Evolutionary conservation across 495 filamentous ascomycete species (phyloP), one percentile per base, ranked within the genome.

Genomic region (Penicillium goetzii): DNA sequence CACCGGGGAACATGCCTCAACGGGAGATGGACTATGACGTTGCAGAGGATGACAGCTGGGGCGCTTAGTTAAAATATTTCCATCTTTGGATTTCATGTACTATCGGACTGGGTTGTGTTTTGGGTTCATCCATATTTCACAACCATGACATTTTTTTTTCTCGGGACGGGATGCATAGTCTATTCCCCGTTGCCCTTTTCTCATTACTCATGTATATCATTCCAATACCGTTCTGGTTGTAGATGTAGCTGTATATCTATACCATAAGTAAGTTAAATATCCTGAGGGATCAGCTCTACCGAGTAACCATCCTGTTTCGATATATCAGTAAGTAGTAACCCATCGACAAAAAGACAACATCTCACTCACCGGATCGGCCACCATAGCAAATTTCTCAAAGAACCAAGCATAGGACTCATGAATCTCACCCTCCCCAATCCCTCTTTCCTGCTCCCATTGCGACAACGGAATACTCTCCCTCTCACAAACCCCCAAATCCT

Each of bases 41-140:
- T 68, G 82, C 82, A 0, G 82, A 84, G 72, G 82, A 84, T 59
- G 82, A 85, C 63, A 72, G 68, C 38, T 82, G 82, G 79, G 75
- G 72, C 0, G 66, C 57, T 23, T 53, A 69, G 60, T 70, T 52
- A 47, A 55, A 36, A 55, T 33, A 2, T 52, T 58, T 15, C 19
- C 2, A 40, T 38, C 23, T 21, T 52, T 55, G 33, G 30, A 38
- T 43, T 25, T 50, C 43, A 57, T 68, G 65, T 70, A 62, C 59
- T 32, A 58, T 60, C 33, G 11, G 36, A 32, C 14, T 52, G 11
- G 30, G 56, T 62, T 57, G 59, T 62, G 21, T 11, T 4, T 47
- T 56, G 63, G 63, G 51, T 54, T 56, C 38, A n/a, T n/a, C n/a
- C n/a, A 59, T 61, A 33, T 49, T 49, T 58, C 12, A 12, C 26